Evolutionary conservation across 2,329 filamentous ascomycete species (phyloP), one percentile per base, ranked within the genome.

Genomic region (Blumeria hordei): DNA sequence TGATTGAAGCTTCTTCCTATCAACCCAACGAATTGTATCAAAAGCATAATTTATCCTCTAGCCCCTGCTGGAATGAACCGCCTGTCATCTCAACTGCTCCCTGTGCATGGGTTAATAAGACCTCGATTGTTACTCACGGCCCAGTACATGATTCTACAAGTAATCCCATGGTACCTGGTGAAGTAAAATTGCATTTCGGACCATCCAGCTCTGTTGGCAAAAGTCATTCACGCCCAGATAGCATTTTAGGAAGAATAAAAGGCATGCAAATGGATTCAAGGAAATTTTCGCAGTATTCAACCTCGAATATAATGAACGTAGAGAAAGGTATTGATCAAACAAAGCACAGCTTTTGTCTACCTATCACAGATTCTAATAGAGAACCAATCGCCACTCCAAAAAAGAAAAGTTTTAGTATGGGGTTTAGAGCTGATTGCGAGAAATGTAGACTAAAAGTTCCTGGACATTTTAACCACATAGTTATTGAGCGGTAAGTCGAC

Each of bases 401-500:
- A 74, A 83, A 82, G 68, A 77, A 76, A 65, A 78, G 75, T 58
- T 82, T 88, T 65, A 84, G 81, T 62, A 86, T 88, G 77, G 84
- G 84, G 53, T 88, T 82, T 68, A 72, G 83, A 59, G 74, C 80
- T 11, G 83, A 86, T 66, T 88, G 84, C 64, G 83, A 87, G 58
- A 87, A 87, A 67, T 88, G 84, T 67, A 75, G 74, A 47, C 72
- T 76, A 64, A 83, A 80, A 64, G 81, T 86, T 7, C 83, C 84
- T 0, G 84, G 84, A 0, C 84, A 88, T 65, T 88, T 86, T 64
- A 87, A 83, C 63, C 84, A 88, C 67, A 85, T 88, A 57, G 78
- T 86, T 59, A 74, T 61, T n/a, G 21, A 28, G 4, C 21, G 21
- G 21, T 28, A 28, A 28, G 21, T 28, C 21, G 21, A 28, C 21